These are phyloP conservation scores for Aaosphaeria arxii DNA, from an alignment of 2,329 filamentous ascomycete species.

Conservation along the genomic window DNA sequence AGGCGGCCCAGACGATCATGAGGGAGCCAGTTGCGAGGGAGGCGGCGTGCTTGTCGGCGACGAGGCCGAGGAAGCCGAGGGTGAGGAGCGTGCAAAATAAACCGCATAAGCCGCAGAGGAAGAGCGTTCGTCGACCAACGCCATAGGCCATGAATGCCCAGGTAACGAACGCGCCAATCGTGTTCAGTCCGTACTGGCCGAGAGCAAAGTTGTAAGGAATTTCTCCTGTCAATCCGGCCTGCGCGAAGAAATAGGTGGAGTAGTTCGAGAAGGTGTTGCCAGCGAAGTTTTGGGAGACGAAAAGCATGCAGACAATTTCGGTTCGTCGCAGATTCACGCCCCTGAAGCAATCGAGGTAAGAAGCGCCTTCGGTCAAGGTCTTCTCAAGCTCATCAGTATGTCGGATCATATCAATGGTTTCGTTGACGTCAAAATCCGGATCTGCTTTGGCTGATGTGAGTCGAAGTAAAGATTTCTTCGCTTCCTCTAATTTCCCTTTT, in stretches of 20 bases:
- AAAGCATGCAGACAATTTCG: slow-evolving; percentile 55
- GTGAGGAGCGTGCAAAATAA: slow-evolving; percentile 64
- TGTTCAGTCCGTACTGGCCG: slow-evolving; percentile 59
- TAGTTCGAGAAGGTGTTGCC: slow-evolving; percentile 20
- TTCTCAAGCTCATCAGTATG: background rate
- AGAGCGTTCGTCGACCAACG: slow-evolving; percentile 70
- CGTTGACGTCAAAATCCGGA: background rate
- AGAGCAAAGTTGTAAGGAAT: slow-evolving; percentile 37
- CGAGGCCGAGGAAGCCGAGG: slow-evolving; percentile 64
- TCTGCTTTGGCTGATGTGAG: background rate
- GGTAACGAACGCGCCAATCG: slow-evolving; percentile 68
- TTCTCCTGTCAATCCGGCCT: slow-evolving; percentile 32
- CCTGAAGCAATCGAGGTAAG: slow-evolving; percentile 41
- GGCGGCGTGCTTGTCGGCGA: slow-evolving; percentile 34
- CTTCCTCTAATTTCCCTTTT: background rate
- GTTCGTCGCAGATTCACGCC: slow-evolving; percentile 56
- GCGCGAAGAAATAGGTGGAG: slow-evolving; percentile 38
- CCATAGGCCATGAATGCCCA: slow-evolving; percentile 73
- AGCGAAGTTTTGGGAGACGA: slow-evolving; percentile 36
- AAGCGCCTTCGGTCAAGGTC: background rate
- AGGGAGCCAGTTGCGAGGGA: slow-evolving; percentile 8
- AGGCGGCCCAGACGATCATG: slow-evolving; percentile 46
- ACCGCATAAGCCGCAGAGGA: slow-evolving; percentile 61
- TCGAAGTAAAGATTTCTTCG: background rate
- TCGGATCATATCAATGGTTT: background rate